These are phyloP conservation scores for Astragalus membranaceus DNA, from an alignment of 306 rosid species.

Conservation along the genomic window DNA sequence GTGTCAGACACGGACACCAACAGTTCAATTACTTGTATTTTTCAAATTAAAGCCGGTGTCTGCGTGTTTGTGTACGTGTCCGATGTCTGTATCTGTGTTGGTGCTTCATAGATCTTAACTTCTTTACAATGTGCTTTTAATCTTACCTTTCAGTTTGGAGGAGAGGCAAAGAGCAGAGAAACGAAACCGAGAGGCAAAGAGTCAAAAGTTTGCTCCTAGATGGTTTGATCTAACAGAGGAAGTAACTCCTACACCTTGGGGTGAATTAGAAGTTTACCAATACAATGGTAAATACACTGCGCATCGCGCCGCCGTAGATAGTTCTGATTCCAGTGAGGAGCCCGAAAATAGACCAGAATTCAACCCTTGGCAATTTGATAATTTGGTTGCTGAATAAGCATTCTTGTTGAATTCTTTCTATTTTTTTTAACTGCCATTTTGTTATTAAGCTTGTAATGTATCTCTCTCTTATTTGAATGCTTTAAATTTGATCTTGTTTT, in stretches of 20 bases:
- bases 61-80: no score
- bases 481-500: neutral
- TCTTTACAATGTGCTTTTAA: constrained; percentile 11
- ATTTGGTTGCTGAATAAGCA: constrained; percentile 33
- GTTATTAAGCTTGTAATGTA: constrained; percentile 24
- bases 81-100: no score
- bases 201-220: constrained; percentile 50
- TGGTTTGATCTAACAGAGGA: constrained; percentile 75
- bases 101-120: no score
- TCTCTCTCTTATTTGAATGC: constrained; percentile 4
- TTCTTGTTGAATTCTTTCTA: constrained; percentile 18
- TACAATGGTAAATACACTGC: constrained; percentile 59
- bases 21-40: no score
- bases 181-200: constrained; percentile 50
- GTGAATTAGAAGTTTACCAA: constrained; percentile 64
- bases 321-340: constrained; percentile 35
- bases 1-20: no score
- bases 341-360: constrained; percentile 43
- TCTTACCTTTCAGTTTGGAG: constrained; percentile 49
- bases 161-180: constrained; percentile 82
- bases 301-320: constrained; percentile 49
- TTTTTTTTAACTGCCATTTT: neutral
- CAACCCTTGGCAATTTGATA: constrained; percentile 74
- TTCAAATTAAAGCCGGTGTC: no score
- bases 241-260: constrained; percentile 69